phyloP scores from a whole-genome alignment of 176 grass and related monocot genomes.

The Coix lacrymajobi region DNA sequence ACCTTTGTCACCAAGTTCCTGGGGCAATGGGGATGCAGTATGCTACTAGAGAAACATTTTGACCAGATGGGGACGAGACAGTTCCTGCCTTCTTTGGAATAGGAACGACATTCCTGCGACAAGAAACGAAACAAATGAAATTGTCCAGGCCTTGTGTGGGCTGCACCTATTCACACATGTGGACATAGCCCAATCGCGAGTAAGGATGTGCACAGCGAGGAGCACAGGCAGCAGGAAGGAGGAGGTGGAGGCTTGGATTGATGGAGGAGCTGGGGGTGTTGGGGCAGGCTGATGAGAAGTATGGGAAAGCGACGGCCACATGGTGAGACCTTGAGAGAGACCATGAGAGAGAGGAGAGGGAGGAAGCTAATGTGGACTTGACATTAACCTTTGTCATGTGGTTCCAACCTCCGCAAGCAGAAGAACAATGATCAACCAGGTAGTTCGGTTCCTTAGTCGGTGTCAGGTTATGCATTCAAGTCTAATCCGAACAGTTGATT shows the following conservation, averaged over 20 bases:
- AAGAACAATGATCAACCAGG: background rate
- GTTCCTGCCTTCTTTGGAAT: no score
- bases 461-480: background rate
- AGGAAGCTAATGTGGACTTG: background rate
- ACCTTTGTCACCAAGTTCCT: no score
- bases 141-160: no score
- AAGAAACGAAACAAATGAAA: no score
- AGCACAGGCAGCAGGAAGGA: background rate
- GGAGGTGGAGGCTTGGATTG: no score
- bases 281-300: no score
- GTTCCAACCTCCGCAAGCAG: background rate
- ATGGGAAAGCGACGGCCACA: background rate
- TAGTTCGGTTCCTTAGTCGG: background rate
- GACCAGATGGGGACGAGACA: no score
- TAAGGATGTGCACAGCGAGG: background rate
- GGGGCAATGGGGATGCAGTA: no score
- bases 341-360: background rate
- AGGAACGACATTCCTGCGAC: no score
- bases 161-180: background rate
- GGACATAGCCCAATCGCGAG: background rate
- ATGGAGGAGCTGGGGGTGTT: no score
- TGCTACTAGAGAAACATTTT: no score
- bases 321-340: background rate
- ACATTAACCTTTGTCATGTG: background rate
- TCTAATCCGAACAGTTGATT: background rate